These are phyloP conservation scores for Phytophthora crassamura DNA, from an alignment of 352 stramenopile genomes.

Conservation along the genomic window DNA sequence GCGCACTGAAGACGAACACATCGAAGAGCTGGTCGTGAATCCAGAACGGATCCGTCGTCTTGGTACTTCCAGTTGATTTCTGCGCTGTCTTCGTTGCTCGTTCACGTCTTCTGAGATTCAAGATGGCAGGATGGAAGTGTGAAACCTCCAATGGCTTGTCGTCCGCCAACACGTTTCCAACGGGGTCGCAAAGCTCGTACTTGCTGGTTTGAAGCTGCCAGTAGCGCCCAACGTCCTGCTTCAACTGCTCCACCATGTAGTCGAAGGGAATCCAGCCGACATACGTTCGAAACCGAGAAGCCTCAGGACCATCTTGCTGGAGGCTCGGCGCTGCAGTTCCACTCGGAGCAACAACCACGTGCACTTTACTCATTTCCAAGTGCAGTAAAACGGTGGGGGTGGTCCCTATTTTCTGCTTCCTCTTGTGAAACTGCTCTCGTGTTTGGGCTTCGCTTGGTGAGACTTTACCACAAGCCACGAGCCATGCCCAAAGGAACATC, in stretches of 20 bases:
- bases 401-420: constrained; percentile 21
- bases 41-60: constrained; percentile 50
- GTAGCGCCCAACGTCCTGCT: constrained; percentile 51
- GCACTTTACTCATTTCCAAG: constrained; percentile 30
- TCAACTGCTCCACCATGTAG: constrained; percentile 54
- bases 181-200: constrained; percentile 47
- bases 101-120: constrained; percentile 31
- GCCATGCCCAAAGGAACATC: constrained; percentile 33
- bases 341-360: constrained; percentile 23
- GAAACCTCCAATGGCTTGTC: constrained; percentile 31
- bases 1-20: constrained; percentile 64
- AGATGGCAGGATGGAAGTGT: constrained; percentile 2
- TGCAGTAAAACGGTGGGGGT: neutral
- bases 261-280: constrained; percentile 58
- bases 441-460: neutral
- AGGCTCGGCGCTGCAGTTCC: neutral
- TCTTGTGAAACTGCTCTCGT: constrained; percentile 25
- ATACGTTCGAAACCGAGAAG: constrained; percentile 5
- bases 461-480: constrained; percentile 3
- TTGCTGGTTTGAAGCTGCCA: constrained; percentile 55
- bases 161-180: constrained; percentile 29
- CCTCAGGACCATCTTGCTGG: neutral
- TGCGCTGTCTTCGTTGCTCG: neutral
- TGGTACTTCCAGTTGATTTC: neutral
- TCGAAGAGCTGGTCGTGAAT: constrained; percentile 69